phyloP scores from a whole-genome alignment of 2,329 filamentous ascomycete genomes.

The Xylaria sp. region DNA sequence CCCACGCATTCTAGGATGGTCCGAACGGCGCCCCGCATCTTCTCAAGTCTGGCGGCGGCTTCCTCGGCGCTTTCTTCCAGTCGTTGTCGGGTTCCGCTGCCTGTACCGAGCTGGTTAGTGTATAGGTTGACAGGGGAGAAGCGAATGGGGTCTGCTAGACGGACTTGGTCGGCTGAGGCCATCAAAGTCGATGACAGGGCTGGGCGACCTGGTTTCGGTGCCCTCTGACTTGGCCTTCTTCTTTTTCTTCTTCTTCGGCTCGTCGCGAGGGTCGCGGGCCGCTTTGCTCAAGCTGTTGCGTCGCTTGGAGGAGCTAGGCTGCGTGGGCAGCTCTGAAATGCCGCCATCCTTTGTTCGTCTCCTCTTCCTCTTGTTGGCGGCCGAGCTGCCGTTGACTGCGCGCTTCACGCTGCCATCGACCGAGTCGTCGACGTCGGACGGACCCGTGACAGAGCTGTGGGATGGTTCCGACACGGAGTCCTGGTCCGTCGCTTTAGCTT shows the following conservation, averaged over 20 bases:
- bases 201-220: slow-evolving; percentile 58
- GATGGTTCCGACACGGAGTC: slow-evolving; percentile 38
- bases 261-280: slow-evolving; percentile 69
- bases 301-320: slow-evolving; percentile 53
- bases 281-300: slow-evolving; percentile 69
- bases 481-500: slow-evolving; percentile 32
- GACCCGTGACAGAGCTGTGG: slow-evolving; percentile 38
- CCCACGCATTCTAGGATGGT: slow-evolving; percentile 76
- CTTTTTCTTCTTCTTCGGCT: slow-evolving; percentile 55
- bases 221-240: slow-evolving; percentile 51
- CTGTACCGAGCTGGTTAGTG: slow-evolving; percentile 52
- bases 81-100: slow-evolving; percentile 71
- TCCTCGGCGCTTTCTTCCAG: slow-evolving; percentile 67
- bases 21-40: slow-evolving; percentile 70
- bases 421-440: slow-evolving; percentile 50
- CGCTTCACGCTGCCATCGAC: slow-evolving; percentile 43
- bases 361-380: slow-evolving; percentile 48
- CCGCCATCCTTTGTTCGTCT: slow-evolving; percentile 46
- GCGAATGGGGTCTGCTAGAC: slow-evolving; percentile 37
- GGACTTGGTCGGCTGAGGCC: slow-evolving; percentile 69
- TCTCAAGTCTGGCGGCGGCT: slow-evolving; percentile 63
- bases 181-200: slow-evolving; percentile 70
- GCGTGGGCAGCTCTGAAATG: slow-evolving; percentile 50
- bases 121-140: neutral
- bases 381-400: slow-evolving; percentile 44